These are phyloP conservation scores for Chlamydomonas applanata DNA, from an alignment of 139 green algal species.

Conservation along the genomic window DNA sequence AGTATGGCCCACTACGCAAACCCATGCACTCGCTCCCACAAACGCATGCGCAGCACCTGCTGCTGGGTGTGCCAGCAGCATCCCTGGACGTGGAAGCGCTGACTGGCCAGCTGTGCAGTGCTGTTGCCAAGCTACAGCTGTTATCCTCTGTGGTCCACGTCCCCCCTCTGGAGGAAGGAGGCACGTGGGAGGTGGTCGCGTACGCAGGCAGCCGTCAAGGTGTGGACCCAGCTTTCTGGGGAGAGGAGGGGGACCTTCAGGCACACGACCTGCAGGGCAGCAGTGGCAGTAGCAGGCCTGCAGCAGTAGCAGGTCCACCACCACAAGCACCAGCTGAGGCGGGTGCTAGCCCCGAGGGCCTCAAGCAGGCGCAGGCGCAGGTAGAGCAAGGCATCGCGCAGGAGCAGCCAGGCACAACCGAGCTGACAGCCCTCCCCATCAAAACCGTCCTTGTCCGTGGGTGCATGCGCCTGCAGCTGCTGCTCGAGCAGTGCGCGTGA, in stretches of 20 bases:
- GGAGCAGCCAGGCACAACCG: too few species aligned
- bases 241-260: too few species aligned
- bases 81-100: conserved; percentile 27
- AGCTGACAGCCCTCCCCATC: conserved; percentile 14
- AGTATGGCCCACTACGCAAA: too few species aligned
- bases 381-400: too few species aligned
- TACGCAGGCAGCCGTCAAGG: conserved; percentile 29
- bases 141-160: background rate
- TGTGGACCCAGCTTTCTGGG: conserved; percentile 21
- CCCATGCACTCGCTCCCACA: too few species aligned
- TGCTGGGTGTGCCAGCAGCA: background rate
- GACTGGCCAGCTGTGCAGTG: conserved; percentile 24
- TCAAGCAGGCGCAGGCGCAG: too few species aligned
- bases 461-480: conserved; percentile 30
- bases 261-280: conserved; percentile 30
- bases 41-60: conserved; percentile 2
- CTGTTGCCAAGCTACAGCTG: conserved; percentile 45
- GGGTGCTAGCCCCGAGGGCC: too few species aligned
- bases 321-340: too few species aligned
- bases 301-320: too few species aligned
- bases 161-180: conserved; percentile 21
- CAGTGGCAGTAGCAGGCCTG: conserved; percentile 19
- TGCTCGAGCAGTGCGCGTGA: conserved; percentile 24
- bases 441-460: conserved; percentile 30
- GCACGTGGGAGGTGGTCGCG: conserved; percentile 47